Evolutionary conservation across 1,284 basidiomycete genomes (phyloP).

Genomic region (Mycosarcoma mackinlayi): DNA sequence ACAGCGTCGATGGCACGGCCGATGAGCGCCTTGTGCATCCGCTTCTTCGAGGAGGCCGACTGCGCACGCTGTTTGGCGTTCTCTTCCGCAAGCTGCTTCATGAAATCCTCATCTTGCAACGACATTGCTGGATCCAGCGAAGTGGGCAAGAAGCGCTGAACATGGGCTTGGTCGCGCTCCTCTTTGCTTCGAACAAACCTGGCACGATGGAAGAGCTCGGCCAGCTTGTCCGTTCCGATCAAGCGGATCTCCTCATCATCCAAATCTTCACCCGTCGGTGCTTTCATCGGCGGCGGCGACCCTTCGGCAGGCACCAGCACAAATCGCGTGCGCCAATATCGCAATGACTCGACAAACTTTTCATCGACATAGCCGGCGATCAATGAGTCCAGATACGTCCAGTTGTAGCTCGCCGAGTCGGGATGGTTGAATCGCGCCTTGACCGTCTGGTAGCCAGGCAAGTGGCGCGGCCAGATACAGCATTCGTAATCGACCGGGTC

Average conservation of each 20-base stretch:
- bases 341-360: slow-evolving; percentile 61
- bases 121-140: slow-evolving; percentile 64
- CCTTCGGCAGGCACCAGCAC: slow-evolving; percentile 87
- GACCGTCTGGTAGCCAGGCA: slow-evolving; percentile 84
- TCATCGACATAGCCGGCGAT: slow-evolving; percentile 67
- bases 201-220: slow-evolving; percentile 77
- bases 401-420: slow-evolving; percentile 74
- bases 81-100: slow-evolving; percentile 57
- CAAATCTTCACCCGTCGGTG: slow-evolving; percentile 61
- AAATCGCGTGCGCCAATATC: slow-evolving; percentile 94
- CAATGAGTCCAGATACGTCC: slow-evolving; percentile 69
- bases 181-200: slow-evolving; percentile 42
- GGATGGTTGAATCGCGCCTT: slow-evolving; percentile 81
- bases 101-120: slow-evolving; percentile 62
- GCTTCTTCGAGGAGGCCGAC: slow-evolving; percentile 39
- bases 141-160: slow-evolving; percentile 64
- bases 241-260: slow-evolving; percentile 88
- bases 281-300: slow-evolving; percentile 73
- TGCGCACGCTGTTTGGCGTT: slow-evolving; percentile 43
- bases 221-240: slow-evolving; percentile 88
- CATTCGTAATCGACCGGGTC: slow-evolving; percentile 82
- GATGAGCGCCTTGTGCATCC: slow-evolving; percentile 32
- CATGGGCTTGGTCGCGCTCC: slow-evolving; percentile 35
- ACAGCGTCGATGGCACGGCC: slow-evolving; percentile 38
- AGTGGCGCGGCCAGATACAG: slow-evolving; percentile 90